These are phyloP conservation scores for Thozetella sp. DNA, from an alignment of 495 filamentous ascomycete species.

Conservation along the genomic window DNA sequence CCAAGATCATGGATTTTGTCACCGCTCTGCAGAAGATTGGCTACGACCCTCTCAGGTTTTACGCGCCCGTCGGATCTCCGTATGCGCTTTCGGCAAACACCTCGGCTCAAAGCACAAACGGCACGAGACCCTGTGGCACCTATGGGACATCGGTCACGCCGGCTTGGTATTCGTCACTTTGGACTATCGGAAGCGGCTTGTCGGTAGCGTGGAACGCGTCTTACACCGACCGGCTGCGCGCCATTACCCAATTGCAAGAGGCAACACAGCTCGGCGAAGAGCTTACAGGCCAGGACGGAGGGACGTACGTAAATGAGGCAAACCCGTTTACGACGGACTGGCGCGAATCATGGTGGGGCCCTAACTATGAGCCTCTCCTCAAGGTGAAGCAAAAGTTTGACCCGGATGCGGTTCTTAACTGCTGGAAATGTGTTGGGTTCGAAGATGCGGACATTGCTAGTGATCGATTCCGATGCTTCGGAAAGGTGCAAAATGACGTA, in stretches of 20 bases:
- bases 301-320: constrained; percentile 51
- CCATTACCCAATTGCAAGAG: constrained; percentile 38
- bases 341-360: constrained; percentile 49
- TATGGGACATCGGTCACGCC: constrained; percentile 39
- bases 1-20: constrained; percentile 20
- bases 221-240: constrained; percentile 27
- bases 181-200: constrained; percentile 35
- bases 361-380: constrained; percentile 40
- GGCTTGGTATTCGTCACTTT: constrained; percentile 43
- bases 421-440: constrained; percentile 49
- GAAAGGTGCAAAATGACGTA: constrained; percentile 22
- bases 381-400: constrained; percentile 48
- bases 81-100: constrained; percentile 3
- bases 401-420: constrained; percentile 43
- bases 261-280: constrained; percentile 42
- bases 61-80: constrained; percentile 19
- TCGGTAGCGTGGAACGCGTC: constrained; percentile 36
- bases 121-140: constrained; percentile 11
- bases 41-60: constrained; percentile 20
- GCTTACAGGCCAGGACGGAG: constrained; percentile 41
- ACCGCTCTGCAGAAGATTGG: constrained; percentile 12
- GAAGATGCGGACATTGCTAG: constrained; percentile 25
- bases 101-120: constrained; percentile 1
- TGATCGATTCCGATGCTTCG: constrained; percentile 21
- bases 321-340: constrained; percentile 45